phyloP scores from a whole-genome alignment of 768 basidiomycete genomes.

The Dacryopinax primogenitus region DNA sequence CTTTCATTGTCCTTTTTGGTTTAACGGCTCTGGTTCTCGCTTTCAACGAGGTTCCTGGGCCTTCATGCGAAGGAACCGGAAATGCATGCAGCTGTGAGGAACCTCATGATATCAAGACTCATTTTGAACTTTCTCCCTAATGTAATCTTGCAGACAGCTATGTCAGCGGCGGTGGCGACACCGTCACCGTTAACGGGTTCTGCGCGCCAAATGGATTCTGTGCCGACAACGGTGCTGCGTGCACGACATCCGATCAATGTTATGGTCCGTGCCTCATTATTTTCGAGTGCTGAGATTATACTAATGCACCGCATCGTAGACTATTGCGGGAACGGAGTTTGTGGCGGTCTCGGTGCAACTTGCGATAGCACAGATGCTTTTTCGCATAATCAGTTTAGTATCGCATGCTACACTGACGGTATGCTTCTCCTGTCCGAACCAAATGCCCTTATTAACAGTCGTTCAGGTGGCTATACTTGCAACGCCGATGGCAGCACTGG shows the following conservation, averaged over 20 bases:
- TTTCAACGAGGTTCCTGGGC: too few relatives aligned
- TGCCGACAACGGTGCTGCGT: not conserved
- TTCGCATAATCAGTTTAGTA: not conserved
- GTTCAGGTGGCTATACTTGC: not conserved
- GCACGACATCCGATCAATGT: not conserved
- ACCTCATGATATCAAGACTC: too few relatives aligned
- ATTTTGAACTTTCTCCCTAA: not conserved
- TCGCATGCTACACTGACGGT: not conserved
- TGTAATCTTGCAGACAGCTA: not conserved
- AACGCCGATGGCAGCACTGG: too few relatives aligned
- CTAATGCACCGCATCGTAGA: not conserved
- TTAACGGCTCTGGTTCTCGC: too few relatives aligned
- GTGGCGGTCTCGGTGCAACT: not conserved
- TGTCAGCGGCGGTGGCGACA: not conserved
- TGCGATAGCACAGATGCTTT: not conserved
- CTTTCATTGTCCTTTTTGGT: too few relatives aligned
- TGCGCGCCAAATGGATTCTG: not conserved
- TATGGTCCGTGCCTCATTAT: not conserved
- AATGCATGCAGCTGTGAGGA: too few relatives aligned
- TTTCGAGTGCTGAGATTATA: not conserved
- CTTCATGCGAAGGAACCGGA: too few relatives aligned
- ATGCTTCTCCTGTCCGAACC: not conserved
- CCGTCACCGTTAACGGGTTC: not conserved
- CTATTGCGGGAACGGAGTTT: not conserved
- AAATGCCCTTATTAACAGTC: not conserved